A percentile compares a stretch with the other conserved stretches of the same genome.
phyloP scores from a whole-genome alignment of 2,329 filamentous ascomycete genomes.

The Trichophyton rubrum region DNA sequence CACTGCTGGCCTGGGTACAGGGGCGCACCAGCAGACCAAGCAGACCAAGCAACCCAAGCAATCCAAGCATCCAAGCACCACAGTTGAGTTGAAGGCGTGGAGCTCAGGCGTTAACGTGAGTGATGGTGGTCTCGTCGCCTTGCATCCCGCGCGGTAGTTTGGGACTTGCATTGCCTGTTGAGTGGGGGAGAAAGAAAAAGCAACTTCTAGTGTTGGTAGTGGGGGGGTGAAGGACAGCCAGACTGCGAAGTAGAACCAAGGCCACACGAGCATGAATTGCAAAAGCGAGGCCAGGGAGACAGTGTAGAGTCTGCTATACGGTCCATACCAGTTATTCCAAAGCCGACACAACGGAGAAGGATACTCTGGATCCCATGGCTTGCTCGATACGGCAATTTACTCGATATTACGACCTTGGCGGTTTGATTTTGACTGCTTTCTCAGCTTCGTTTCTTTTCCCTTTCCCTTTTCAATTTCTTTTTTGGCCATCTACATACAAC shows the following conservation, averaged over 20 bases:
- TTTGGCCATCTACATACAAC: neutral
- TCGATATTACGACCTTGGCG: neutral
- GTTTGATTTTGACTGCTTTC: neutral
- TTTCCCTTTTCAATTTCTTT: neutral
- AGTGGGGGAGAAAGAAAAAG: neutral
- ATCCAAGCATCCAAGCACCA: neutral
- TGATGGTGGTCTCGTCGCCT: neutral
- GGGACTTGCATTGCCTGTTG: neutral
- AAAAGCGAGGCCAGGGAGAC: neutral
- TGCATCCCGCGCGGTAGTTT: slow-evolving; percentile 3
- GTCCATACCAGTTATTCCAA: neutral
- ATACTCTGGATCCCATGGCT: neutral
- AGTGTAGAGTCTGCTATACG: too few relatives aligned
- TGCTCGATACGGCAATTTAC: neutral
- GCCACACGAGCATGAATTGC: neutral
- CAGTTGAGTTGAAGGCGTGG: neutral
- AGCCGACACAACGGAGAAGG: neutral
- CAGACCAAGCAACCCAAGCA: neutral
- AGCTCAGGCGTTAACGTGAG: slow-evolving; percentile 2
- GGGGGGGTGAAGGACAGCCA: neutral
- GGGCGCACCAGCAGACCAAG: neutral
- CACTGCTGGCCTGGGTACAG: neutral
- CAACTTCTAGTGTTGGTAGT: neutral
- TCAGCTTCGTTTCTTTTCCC: too few relatives aligned
- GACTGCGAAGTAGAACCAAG: neutral